These are phyloP conservation scores for Xylaria sp. DNA, from an alignment of 2,329 filamentous ascomycete genomes.

Conservation along the genomic window DNA sequence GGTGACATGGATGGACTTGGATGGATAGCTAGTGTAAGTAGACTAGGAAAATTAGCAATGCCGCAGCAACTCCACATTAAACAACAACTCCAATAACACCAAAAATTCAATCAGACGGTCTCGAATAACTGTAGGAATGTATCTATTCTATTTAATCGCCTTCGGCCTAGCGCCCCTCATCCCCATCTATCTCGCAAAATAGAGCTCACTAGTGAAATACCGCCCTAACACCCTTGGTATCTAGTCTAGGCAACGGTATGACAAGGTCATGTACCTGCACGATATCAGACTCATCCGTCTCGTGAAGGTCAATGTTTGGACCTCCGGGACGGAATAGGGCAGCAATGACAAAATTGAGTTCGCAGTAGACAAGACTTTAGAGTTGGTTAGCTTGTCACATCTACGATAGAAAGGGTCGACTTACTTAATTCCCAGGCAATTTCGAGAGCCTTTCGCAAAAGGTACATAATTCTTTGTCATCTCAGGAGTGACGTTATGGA, in stretches of 20 bases:
- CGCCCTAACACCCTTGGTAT: slow-evolving; percentile 21
- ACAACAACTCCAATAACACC: background rate
- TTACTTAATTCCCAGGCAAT: slow-evolving; percentile 36
- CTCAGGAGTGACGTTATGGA: slow-evolving; percentile 28
- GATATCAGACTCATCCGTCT: slow-evolving; percentile 29
- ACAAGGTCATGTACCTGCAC: slow-evolving; percentile 32
- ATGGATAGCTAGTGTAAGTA: too few species aligned
- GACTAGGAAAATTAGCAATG: background rate
- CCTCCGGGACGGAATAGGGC: background rate
- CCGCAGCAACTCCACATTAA: background rate
- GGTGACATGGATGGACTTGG: too few species aligned
- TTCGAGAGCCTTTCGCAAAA: slow-evolving; percentile 35
- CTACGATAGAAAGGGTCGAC: background rate
- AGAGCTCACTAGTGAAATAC: slow-evolving; percentile 1
- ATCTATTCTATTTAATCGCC: background rate
- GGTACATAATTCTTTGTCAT: slow-evolving; percentile 37
- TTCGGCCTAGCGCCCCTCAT: background rate
- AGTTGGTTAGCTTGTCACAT: background rate
- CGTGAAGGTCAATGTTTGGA: background rate
- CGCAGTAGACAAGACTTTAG: background rate
- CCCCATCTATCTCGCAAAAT: background rate
- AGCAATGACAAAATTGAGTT: background rate
- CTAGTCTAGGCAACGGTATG: slow-evolving; percentile 17
- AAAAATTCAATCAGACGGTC: background rate
- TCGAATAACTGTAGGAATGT: background rate